Base-by-base conservation (phyloP, 768 basidiomycete genomes). In the Podaxis sp. region DNA sequence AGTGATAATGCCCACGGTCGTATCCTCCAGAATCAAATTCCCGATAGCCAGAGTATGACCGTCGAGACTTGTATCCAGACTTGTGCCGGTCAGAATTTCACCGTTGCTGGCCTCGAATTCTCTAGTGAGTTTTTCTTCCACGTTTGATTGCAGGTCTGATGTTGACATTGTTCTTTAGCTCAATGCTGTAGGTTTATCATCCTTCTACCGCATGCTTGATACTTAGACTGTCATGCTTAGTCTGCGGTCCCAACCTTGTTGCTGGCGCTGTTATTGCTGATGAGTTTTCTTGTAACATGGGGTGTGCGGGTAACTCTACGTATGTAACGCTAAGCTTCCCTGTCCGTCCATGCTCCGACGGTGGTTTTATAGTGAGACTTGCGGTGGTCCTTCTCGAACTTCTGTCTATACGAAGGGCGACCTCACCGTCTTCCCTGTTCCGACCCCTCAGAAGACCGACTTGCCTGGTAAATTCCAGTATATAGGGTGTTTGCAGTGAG, bases 101-200 rank as follows among this genome's bases (percentile, higher is more conserved):
- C 86, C 0, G 68, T 92, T 48, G 91, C 90, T 3, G 93, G 85
- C 15, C 76, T 84, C 44, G 92, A 95, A 72, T 95, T 82, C 63
- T 72, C 81, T 51, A 72, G 85, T 87, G 66, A 68, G 82, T 79
- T 2, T 12, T 53, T 6, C 51, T 44, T 30, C 42, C 30, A 7
- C 60, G 59, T 55, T 19, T 44, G 36, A 38, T 15, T 33, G 2
- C 17, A 30, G 28, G 28, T 48, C 6, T n/a, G 9, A 36, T 54
- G 15, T 33, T 64, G 40, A 64, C 11, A 19, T 19, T 11, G 7
- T 33, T 56, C 15, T 54, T 19, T 40, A 69, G 77, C 74, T 63
- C 76, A 83, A 71, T 84, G 80, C 73, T 80, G 82, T 84, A 70
- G 62, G 80, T 76, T 6, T 22, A 4, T 54, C 13, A 26, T 1